phyloP scores from a whole-genome alignment of 805 yeast genomes.

The Cyberlindnera subsufficiens region DNA sequence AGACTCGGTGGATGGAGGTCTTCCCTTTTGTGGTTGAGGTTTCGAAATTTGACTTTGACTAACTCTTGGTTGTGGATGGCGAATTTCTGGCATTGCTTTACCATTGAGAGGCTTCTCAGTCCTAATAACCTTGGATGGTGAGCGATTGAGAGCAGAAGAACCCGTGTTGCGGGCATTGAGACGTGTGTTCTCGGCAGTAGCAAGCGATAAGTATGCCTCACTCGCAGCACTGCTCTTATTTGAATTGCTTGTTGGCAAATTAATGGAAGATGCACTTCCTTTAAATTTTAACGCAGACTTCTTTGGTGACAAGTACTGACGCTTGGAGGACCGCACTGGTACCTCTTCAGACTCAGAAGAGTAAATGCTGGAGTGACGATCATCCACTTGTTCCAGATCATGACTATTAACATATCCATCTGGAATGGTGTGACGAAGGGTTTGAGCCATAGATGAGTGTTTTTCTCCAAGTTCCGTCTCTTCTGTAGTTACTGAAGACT shows the following conservation, averaged over 20 bases:
- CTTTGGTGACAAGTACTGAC: conserved; percentile 32
- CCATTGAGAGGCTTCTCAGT: background rate
- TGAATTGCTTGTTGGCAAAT: conserved; percentile 8
- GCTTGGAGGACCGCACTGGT: conserved; percentile 30
- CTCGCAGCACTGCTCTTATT: conserved; percentile 38
- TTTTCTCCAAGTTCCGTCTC: conserved; percentile 10
- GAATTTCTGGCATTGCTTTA: no score
- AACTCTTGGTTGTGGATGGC: background rate
- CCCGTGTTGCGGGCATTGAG: conserved; percentile 45
- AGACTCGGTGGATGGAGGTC: background rate
- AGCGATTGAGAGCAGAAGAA: background rate
- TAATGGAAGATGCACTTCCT: conserved; percentile 18
- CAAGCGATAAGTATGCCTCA: conserved; percentile 57
- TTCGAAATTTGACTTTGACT: background rate
- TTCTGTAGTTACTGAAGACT: conserved; percentile 18
- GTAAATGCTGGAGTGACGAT: conserved; percentile 9
- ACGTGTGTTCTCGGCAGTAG: conserved; percentile 78
- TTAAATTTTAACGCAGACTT: conserved; percentile 36
- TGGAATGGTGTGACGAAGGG: conserved; percentile 37
- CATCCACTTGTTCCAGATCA: background rate
- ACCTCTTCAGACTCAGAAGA: conserved; percentile 7
- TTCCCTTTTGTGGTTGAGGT: background rate
- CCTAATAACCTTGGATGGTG: conserved; percentile 1
- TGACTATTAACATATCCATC: conserved; percentile 10
- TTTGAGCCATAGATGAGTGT: conserved; percentile 36